These are phyloP conservation scores for Pisolithus albus DNA, from an alignment of 768 basidiomycete genomes.

Conservation along the genomic window DNA sequence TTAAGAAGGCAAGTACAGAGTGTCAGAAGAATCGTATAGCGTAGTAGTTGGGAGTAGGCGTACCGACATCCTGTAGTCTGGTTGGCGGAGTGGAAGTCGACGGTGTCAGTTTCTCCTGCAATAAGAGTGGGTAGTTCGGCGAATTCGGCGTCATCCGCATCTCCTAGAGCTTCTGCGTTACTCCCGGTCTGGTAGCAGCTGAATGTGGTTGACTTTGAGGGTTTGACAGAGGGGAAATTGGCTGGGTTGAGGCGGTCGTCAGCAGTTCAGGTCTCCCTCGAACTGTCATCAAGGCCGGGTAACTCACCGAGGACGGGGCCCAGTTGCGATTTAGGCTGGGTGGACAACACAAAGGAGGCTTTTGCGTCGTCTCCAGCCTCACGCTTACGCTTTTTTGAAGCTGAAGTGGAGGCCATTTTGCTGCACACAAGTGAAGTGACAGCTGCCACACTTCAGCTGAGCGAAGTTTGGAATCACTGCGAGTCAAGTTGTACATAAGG, in stretches of 20 bases:
- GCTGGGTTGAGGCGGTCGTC: conserved; percentile 30
- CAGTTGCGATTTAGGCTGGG: conserved; percentile 29
- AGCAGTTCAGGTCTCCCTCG: conserved; percentile 7
- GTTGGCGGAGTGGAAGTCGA: conserved; percentile 73
- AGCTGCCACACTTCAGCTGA: conserved; percentile 9
- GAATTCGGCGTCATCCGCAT: conserved; percentile 25
- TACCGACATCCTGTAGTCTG: conserved; percentile 65
- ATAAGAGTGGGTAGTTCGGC: conserved; percentile 37
- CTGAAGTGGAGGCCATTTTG: conserved; percentile 16
- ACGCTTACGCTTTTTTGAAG: conserved; percentile 47
- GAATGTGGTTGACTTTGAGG: conserved; percentile 55
- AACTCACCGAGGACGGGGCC: conserved; percentile 50
- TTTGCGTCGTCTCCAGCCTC: conserved; percentile 28
- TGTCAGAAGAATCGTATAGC: conserved; percentile 3
- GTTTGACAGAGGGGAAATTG: conserved; percentile 58
- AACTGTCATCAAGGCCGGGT: conserved; percentile 20
- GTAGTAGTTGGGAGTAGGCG: conserved; percentile 18
- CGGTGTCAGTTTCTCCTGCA: conserved; percentile 75
- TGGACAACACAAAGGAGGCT: conserved; percentile 32
- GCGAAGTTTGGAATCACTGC: background rate
- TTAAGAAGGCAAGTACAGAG: background rate
- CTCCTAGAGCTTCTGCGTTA: conserved; percentile 15
- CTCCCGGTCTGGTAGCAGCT: conserved; percentile 48
- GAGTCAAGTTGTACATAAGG: background rate
- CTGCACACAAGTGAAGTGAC: conserved; percentile 6